Percentiles rank a stretch among this genome's conserved stretches.
These are phyloP conservation scores for Inga leiocalycina DNA, from an alignment of 306 rosid species.

Conservation along the genomic window DNA sequence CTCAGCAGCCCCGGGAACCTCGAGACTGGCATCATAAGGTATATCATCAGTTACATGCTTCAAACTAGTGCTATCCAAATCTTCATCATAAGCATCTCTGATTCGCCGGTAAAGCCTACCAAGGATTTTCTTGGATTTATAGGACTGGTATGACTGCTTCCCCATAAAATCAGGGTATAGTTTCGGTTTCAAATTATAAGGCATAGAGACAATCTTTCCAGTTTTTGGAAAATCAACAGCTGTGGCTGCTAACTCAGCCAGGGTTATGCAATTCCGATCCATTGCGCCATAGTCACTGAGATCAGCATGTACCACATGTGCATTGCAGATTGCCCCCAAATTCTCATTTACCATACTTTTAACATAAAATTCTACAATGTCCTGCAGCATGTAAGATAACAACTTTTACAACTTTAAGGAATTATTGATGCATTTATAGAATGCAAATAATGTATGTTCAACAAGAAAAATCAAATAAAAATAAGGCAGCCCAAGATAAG, in stretches of 20 bases:
- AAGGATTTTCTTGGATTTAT: conserved; percentile 70
- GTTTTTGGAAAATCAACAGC: conserved; percentile 97
- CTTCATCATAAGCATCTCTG: conserved; percentile 59
- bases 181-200: conserved; percentile 63
- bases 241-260: conserved; percentile 83
- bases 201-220: conserved; percentile 71
- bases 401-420: background rate
- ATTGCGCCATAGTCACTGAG: conserved; percentile 65
- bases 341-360: conserved; percentile 76
- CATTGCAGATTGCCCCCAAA: conserved; percentile 82
- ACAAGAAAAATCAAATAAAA: background rate
- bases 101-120: conserved; percentile 76
- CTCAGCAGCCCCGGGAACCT: conserved; percentile 55
- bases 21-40: conserved; percentile 68
- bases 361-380: conserved; percentile 62
- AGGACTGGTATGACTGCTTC: conserved; percentile 67
- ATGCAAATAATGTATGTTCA: background rate
- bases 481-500: background rate
- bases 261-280: conserved; percentile 61
- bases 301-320: conserved; percentile 98
- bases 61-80: conserved; percentile 42
- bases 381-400: conserved; percentile 55
- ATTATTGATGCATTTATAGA: background rate
- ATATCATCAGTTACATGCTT: conserved; percentile 37
- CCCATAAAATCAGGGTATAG: conserved; percentile 94